Evolutionary conservation across 164 flowering plant genomes (phyloP), one percentile per base, ranked within the genome.

Genomic region (Vitis amurensis): DNA sequence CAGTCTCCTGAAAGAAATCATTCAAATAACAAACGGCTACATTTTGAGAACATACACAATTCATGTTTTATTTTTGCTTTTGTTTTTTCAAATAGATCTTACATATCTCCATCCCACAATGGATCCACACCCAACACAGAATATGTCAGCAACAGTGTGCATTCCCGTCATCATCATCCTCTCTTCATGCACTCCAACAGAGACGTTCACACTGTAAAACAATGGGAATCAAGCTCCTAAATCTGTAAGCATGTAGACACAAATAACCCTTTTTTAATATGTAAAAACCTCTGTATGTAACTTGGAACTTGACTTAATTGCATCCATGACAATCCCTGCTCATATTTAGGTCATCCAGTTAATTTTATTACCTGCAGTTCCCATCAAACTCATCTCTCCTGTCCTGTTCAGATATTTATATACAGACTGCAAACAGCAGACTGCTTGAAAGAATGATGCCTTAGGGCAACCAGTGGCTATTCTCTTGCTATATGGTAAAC

Each of bases 121-220:
- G 51, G 88, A 84, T 74, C 88, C 86, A 65, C 88, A 84, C 3
- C 86, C 88, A 23, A 84, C 88, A 74, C 88, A 84, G 78, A 84
- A 84, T 29, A 84, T 82, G 67, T 84, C 88, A 69, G 80, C 82
- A 61, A 84, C 88, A 10, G 86, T 80, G 57, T 84, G 88, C 71
- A 78, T 6, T 64, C 88, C 88, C 11, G 88, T 82, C 77, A 75
- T 74, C 88, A 84, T 84, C 81, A 64, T 2, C 61, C 88, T 84
- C 4, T 82, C 84, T 61, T 84, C 88, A 23, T 47, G 73, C 49
- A 66, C 86, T 48, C 88, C 88, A 49, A 70, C 55, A 56, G 77
- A 55, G 15, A 84, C 76, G 61, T 37, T 37, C 7, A 37, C 44
- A 37, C 44, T 84, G 82, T 71, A 80, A 81, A 12, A 85, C 82